Conservation (phyloP, 2,329 filamentous ascomycete genomes). For the Calonectria hongkongensis region DNA sequence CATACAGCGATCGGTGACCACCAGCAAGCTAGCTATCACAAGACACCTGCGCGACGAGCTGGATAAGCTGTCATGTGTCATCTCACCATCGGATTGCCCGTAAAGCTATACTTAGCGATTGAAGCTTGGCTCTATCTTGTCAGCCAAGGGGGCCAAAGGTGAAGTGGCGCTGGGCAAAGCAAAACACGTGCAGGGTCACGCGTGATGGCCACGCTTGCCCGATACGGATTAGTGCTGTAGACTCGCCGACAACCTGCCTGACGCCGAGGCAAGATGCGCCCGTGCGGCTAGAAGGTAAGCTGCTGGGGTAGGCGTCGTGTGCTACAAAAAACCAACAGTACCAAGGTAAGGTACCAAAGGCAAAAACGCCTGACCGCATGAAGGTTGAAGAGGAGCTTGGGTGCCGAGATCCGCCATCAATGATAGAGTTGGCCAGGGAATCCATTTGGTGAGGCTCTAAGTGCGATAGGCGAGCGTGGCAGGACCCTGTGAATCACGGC, state of each 20-base stretch:
- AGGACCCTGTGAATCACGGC: slow-evolving; percentile 21
- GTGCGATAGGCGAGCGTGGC: slow-evolving; percentile 17
- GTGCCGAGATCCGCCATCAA: slow-evolving; percentile 19
- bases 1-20: not conserved
- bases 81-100: slow-evolving; percentile 26
- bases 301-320: slow-evolving; percentile 8
- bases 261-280: slow-evolving; percentile 28
- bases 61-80: slow-evolving; percentile 30
- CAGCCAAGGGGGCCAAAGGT: not conserved
- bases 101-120: slow-evolving; percentile 13
- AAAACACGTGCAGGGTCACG: slow-evolving; percentile 41
- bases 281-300: slow-evolving; percentile 18
- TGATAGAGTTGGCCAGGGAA: slow-evolving; percentile 27
- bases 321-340: not conserved
- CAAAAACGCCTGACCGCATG: slow-evolving; percentile 6
- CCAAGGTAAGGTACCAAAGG: slow-evolving; percentile 18
- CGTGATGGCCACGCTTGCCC: slow-evolving; percentile 10
- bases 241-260: slow-evolving; percentile 15
- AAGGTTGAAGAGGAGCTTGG: not conserved
- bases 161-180: slow-evolving; percentile 20
- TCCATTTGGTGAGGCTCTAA: slow-evolving; percentile 17
- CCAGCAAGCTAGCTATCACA: not conserved
- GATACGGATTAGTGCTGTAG: slow-evolving; percentile 27
- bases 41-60: not conserved
- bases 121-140: not conserved